Evolutionary conservation across 2,329 filamentous ascomycete genomes (phyloP).

Genomic region (Eutypa lata): DNA sequence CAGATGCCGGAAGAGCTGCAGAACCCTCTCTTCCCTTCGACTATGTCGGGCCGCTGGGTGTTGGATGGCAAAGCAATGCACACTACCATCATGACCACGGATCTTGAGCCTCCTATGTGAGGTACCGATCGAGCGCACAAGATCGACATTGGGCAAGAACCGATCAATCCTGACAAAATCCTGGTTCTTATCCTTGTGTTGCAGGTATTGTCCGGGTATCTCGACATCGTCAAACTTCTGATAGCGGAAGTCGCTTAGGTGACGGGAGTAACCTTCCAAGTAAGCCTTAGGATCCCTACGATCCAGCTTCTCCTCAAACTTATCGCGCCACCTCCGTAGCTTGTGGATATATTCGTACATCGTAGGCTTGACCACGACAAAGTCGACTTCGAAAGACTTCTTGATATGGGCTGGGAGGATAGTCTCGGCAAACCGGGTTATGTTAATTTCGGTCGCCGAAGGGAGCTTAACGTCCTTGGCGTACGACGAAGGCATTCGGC

Average conservation of each 20-base stretch:
- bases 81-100: conserved; percentile 91
- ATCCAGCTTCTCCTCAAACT: conserved; percentile 97
- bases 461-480: conserved; percentile 90
- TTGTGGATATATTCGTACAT: conserved; percentile 99
- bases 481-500: conserved; percentile 80
- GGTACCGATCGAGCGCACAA: conserved; percentile 84
- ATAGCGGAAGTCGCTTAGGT: conserved; percentile 94
- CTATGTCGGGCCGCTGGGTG: conserved; percentile 92
- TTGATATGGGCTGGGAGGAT: conserved; percentile 93
- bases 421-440: conserved; percentile 93
- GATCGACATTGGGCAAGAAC: conserved; percentile 90
- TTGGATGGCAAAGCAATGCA: conserved; percentile 96
- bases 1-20: conserved; percentile 96
- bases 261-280: conserved; percentile 82
- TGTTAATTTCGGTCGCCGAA: conserved; percentile 87
- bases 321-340: conserved; percentile 90
- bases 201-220: conserved; percentile 92
- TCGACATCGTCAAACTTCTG: conserved; percentile 99
- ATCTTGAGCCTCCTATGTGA: conserved; percentile 94
- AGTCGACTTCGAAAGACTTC: conserved; percentile 96
- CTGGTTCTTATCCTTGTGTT: conserved; percentile 98
- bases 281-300: conserved; percentile 70
- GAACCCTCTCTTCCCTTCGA: conserved; percentile 86
- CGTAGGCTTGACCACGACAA: conserved; percentile 89
- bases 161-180: conserved; percentile 97